phyloP scores from a whole-genome alignment of 495 filamentous ascomycete species.

The Penicillium maclennaniae region DNA sequence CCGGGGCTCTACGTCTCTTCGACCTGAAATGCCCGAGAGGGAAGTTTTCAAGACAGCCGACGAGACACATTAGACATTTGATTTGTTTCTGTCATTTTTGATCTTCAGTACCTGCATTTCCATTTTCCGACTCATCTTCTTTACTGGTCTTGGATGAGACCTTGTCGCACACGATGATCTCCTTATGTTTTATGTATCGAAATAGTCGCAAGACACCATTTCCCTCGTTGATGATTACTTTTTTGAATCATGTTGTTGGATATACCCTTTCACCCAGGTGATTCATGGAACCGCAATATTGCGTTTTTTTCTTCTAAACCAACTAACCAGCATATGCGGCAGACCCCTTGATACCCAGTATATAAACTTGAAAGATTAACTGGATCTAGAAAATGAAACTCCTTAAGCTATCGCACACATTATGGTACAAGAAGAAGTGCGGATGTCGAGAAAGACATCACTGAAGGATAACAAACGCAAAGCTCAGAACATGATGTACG shows the following conservation, averaged over 20 bases:
- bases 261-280: conserved; percentile 15
- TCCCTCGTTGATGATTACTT: neutral
- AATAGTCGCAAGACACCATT: neutral
- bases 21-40: conserved; percentile 32
- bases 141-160: neutral
- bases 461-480: neutral
- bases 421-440: neutral
- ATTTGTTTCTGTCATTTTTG: neutral
- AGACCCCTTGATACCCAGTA: neutral
- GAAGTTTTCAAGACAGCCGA: conserved; percentile 28
- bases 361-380: neutral
- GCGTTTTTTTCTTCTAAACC: neutral
- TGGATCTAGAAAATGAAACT: neutral
- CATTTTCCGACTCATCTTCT: neutral
- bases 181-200: neutral
- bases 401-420: too few relatives aligned
- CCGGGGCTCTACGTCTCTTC: conserved; percentile 9
- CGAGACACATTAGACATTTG: conserved; percentile 8
- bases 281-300: neutral
- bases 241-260: neutral
- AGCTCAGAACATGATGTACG: neutral
- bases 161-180: neutral
- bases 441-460: neutral
- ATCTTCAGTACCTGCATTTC: conserved; percentile 3
- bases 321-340: neutral